Base-by-base conservation (phyloP, 129 eudicot species). In the Dittrichia graveolens region DNA sequence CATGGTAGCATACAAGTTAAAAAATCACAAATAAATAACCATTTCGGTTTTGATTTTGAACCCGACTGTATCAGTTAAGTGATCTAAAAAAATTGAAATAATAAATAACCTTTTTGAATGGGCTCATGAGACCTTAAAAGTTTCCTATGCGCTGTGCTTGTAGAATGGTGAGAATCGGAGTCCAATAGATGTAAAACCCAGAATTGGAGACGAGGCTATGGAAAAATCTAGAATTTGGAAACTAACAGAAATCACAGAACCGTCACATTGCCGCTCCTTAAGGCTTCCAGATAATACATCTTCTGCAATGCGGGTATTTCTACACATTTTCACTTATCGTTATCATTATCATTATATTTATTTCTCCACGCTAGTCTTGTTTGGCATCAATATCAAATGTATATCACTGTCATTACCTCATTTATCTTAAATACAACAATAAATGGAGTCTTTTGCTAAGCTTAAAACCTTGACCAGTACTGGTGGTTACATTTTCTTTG, bases 201-300 rank as follows among this genome's bases (percentile, higher is more conserved):
- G 89, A 79, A 78, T 87, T 16, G 74, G 63, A 37, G 96, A 89
- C 14, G 92, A 84, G 77, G 67, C 90, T 3, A 46, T 78, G 42
- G 96, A 89, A 61, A 89, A 84, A 66, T 80, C 96, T 53, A 81
- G 87, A 83, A 72, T 61, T 49, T 87, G 92, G 96, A 87, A 86
- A 75, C 64, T 78, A 61, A 75, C 85, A n/a, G 93, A 89, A 79
- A 87, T 89, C 45, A 89, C 57, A 65, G 93, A 89, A 69, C 84
- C 87, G 41, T 54, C 90, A 72, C 92, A 89, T 67, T 89, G 96
- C 61, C 90, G 92, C 40, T 84, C 88, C 45, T 66, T 86, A 67
- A 85, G 88, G 74, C 92, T 89, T 79, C 96, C 96, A 57, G 96
- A 89, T 66, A 87, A 57, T 69, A 71, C 83, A 76, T 16, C 68